Percentiles rank a stretch among this genome's conserved stretches.
phyloP scores from a whole-genome alignment of 1,139 yeast species.

The Geotrichum carabidarum region DNA sequence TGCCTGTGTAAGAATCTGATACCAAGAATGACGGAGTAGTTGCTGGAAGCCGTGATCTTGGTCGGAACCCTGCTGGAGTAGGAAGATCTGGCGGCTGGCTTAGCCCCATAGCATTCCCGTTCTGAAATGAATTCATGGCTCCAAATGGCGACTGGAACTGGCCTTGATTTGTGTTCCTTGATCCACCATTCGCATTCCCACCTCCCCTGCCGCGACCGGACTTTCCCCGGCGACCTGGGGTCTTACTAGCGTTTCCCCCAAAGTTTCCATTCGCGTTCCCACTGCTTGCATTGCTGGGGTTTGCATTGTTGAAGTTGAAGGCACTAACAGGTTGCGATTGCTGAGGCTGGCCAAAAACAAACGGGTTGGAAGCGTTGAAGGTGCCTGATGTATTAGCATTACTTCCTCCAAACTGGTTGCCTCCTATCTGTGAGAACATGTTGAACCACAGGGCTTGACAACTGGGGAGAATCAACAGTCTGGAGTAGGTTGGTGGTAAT shows the following conservation, averaged over 20 bases:
- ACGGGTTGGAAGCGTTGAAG: constrained; percentile 5
- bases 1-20: constrained; percentile 5
- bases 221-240: background rate
- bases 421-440: constrained; percentile 11
- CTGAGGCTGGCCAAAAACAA: constrained; percentile 10
- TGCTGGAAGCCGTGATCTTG: constrained; percentile 7
- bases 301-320: constrained; percentile 4
- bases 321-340: constrained; percentile 5
- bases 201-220: constrained; percentile 11
- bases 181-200: constrained; percentile 5
- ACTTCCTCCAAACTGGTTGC: constrained; percentile 9
- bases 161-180: background rate
- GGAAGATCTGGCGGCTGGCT: constrained; percentile 17
- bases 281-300: background rate
- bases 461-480: background rate
- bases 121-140: constrained; percentile 14
- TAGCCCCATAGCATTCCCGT: constrained; percentile 7
- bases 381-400: constrained; percentile 2
- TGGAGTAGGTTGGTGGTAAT: too few relatives aligned
- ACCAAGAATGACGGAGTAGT: constrained; percentile 10
- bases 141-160: constrained; percentile 5
- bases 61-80: constrained; percentile 19
- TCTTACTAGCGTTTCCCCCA: background rate
- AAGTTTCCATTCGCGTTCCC: background rate
- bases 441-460: constrained; percentile 1